Percentiles rank a stretch among this genome's conserved stretches.
Evolutionary conservation across 1,284 basidiomycete genomes (phyloP).

Genomic region (Cutaneotrichosporon daszewskae): DNA sequence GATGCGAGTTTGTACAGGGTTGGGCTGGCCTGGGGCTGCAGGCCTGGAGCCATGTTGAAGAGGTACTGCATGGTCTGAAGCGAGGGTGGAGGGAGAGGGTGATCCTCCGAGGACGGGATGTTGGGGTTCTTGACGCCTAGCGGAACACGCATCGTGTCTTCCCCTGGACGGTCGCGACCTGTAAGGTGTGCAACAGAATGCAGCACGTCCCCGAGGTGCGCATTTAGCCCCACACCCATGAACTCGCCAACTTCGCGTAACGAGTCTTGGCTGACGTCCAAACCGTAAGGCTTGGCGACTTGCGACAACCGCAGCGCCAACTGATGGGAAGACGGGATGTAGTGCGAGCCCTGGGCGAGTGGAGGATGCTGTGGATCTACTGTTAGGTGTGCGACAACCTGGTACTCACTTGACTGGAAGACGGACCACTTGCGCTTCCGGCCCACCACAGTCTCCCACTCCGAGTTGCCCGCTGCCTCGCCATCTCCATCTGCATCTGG

Average conservation of each 20-base stretch:
- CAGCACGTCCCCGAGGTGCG: slow-evolving; percentile 35
- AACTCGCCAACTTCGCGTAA: slow-evolving; percentile 39
- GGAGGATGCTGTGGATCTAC: slow-evolving; percentile 18
- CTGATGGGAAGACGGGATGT: slow-evolving; percentile 35
- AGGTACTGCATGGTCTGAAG: slow-evolving; percentile 33
- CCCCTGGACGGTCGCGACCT: slow-evolving; percentile 30
- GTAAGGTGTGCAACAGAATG: slow-evolving; percentile 35
- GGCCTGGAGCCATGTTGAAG: slow-evolving; percentile 31
- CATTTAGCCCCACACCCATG: slow-evolving; percentile 40
- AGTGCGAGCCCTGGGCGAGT: slow-evolving; percentile 18
- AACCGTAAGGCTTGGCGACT: slow-evolving; percentile 30
- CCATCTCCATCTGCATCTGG: slow-evolving; percentile 22
- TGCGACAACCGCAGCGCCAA: slow-evolving; percentile 28
- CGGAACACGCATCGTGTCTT: slow-evolving; percentile 31
- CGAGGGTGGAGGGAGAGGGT: slow-evolving; percentile 19
- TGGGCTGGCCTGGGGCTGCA: slow-evolving; percentile 39
- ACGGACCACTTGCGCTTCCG: slow-evolving; percentile 18
- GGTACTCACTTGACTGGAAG: slow-evolving; percentile 12
- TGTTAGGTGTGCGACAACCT: not conserved
- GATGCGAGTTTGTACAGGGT: slow-evolving; percentile 36
- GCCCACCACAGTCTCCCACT: slow-evolving; percentile 8
- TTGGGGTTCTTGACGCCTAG: slow-evolving; percentile 8
- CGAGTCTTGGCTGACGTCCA: slow-evolving; percentile 25
- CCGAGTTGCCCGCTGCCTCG: slow-evolving; percentile 4
- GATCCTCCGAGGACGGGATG: not conserved